Evolutionary conservation across 257 asterid genomes (phyloP).

Genomic region (Forsythia viridissima): DNA sequence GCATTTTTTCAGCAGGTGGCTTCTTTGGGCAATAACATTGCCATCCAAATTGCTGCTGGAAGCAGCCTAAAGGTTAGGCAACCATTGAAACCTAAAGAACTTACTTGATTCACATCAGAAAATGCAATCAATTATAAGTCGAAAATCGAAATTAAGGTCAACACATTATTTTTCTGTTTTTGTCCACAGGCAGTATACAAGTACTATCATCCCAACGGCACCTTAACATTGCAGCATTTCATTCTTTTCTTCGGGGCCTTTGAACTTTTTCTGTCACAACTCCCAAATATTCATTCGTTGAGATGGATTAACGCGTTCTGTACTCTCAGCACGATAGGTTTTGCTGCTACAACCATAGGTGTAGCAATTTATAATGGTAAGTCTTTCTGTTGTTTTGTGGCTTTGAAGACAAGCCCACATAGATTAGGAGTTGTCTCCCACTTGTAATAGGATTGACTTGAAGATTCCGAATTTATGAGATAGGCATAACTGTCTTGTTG

Average conservation of each 20-base stretch:
- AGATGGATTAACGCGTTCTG: constrained; percentile 64
- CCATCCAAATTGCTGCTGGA: constrained; percentile 69
- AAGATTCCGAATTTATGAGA: too few species aligned
- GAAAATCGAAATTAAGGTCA: not conserved
- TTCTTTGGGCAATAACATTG: constrained; percentile 62
- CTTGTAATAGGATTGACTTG: not conserved
- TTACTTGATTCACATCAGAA: not conserved
- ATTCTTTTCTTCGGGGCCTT: constrained; percentile 52
- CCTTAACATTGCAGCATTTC: constrained; percentile 60
- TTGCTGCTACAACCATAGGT: constrained; percentile 57
- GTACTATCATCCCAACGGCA: constrained; percentile 44
- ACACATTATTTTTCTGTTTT: not conserved
- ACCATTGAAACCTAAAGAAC: too few species aligned
- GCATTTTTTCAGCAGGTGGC: constrained; percentile 76
- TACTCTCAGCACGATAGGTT: constrained; percentile 57
- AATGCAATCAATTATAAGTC: not conserved
- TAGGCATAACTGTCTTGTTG: not conserved
- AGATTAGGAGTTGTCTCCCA: not conserved
- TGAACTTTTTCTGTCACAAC: constrained; percentile 56
- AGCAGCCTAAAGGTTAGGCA: constrained; percentile 56
- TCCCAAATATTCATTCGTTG: constrained; percentile 60
- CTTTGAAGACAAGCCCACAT: too few species aligned
- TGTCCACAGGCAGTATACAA: constrained; percentile 48
- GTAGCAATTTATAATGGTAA: constrained; percentile 51
- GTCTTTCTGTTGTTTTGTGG: not conserved